phyloP scores from a whole-genome alignment of 192 early-diverging fungal species.

The Dispira simplex region DNA sequence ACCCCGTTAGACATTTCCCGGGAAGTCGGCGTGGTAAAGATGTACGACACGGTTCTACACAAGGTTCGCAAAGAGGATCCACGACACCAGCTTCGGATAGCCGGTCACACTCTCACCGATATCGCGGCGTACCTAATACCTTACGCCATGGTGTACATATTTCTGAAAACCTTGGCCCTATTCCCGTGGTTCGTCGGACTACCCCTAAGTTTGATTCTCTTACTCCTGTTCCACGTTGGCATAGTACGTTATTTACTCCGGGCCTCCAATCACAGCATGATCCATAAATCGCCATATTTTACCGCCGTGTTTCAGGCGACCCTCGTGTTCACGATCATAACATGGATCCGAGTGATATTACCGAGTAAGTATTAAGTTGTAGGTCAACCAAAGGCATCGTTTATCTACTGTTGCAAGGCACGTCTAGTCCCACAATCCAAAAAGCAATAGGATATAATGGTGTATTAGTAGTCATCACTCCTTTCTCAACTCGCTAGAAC shows the following conservation, averaged over 20 bases:
- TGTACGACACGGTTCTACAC: constrained; percentile 12
- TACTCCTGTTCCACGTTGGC: constrained; percentile 35
- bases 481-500: too few species aligned
- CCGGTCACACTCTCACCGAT: constrained; percentile 29
- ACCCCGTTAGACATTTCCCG: constrained; percentile 71
- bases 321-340: constrained; percentile 47
- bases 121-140: constrained; percentile 55
- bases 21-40: constrained; percentile 32
- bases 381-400: too few species aligned
- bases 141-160: constrained; percentile 40
- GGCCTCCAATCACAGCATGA: constrained; percentile 26
- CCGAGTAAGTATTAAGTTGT: too few species aligned
- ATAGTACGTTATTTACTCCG: constrained; percentile 42
- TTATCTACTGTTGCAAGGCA: too few species aligned
- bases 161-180: constrained; percentile 33
- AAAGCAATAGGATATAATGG: too few species aligned
- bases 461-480: too few species aligned
- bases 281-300: constrained; percentile 68
- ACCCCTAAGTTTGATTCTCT: constrained; percentile 35
- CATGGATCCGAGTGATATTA: constrained; percentile 30
- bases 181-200: constrained; percentile 70
- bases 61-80: constrained; percentile 15
- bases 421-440: too few species aligned
- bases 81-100: constrained; percentile 15
- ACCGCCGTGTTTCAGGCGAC: constrained; percentile 80